phyloP scores from a whole-genome alignment of 768 basidiomycete genomes.

The Lactarius vividus region DNA sequence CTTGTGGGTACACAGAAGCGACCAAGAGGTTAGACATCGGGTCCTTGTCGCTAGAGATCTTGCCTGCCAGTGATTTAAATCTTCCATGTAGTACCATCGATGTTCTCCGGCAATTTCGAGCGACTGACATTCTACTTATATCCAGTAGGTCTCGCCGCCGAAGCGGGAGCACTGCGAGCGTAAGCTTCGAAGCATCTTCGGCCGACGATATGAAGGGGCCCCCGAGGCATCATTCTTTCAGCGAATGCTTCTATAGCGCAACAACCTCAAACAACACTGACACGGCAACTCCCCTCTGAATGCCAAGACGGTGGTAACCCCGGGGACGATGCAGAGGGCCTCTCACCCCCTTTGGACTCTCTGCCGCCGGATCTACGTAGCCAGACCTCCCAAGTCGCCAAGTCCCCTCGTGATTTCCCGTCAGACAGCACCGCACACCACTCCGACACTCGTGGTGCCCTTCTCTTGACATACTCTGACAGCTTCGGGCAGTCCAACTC shows the following conservation, averaged over 20 bases:
- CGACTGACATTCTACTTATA: constrained; percentile 21
- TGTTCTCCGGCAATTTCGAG: constrained; percentile 12
- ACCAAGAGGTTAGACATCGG: constrained; percentile 18
- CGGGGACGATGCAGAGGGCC: constrained; percentile 14
- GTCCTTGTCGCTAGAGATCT: constrained; percentile 19
- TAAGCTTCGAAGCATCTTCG: constrained; percentile 19
- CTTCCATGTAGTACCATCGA: constrained; percentile 22
- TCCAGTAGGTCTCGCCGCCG: constrained; percentile 22
- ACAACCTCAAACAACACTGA: constrained; percentile 11
- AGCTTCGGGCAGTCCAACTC: constrained; percentile 23
- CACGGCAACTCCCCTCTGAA: constrained; percentile 19
- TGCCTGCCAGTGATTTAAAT: constrained; percentile 1
- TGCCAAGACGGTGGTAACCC: constrained; percentile 25
- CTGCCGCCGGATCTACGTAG: constrained; percentile 25
- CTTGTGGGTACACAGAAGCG: constrained; percentile 9
- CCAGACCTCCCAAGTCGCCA: constrained; percentile 19
- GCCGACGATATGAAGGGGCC: constrained; percentile 20
- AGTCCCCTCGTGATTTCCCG: constrained; percentile 23
- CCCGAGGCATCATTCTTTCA: constrained; percentile 18
- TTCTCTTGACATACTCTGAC: constrained; percentile 17
- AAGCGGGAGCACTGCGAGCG: constrained; percentile 19
- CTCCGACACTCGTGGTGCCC: constrained; percentile 20
- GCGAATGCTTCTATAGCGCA: constrained; percentile 22
- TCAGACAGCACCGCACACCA: constrained; percentile 16
- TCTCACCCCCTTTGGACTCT: constrained; percentile 1